Base-by-base conservation (phyloP, 768 basidiomycete species). In the Suillus tomentosus region DNA sequence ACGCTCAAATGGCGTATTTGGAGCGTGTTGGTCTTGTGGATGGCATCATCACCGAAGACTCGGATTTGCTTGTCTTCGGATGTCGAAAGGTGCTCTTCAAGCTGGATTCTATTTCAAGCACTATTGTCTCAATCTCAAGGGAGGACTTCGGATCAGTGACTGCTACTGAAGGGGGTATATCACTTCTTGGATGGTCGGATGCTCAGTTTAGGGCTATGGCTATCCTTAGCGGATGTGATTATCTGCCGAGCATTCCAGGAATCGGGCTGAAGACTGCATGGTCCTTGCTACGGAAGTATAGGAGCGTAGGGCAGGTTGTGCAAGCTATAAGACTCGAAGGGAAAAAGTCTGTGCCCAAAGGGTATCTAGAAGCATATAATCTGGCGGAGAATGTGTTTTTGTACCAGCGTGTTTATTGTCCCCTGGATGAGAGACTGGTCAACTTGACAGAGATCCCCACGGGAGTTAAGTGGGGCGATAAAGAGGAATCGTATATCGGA, bases 41-140 rank as follows among this genome's bases (percentile, higher is more conserved):
- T 73, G 97, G 89, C 3, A 90, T 99, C 74, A 85, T 99, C 68
- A 99, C 97, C 2, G 97, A 99, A 78, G 97, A 99, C 77, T 98
- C 96, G 0, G 97, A 99, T 76, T 82, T 99, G 36, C 88, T 99
- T 64, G 96, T 99, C 56, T 99, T 97, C 72, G 97, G 96, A n/a
- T 96, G 95, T 78, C 84, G 84, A 68, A 89, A 85, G 61, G 95
- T 97, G 13, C 84, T 97, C n/a, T 94, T 93, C 84, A 99, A 99
- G 77, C 82, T 99, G 36, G 96, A 99, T 76, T 71, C 81, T 2
- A 81, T 83, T 62, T 82, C 85, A 40, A 82, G 78, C 62, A 88
- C 87, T n/a, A 85, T 91, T 66, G 80, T 84, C 14, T 85, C 82
- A 59, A 88, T 94, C 68, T 85, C 84, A 17, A 85, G 89, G 37